phyloP scores from a whole-genome alignment of 2,329 filamentous ascomycete species.

The Monilinia aucupariae region DNA sequence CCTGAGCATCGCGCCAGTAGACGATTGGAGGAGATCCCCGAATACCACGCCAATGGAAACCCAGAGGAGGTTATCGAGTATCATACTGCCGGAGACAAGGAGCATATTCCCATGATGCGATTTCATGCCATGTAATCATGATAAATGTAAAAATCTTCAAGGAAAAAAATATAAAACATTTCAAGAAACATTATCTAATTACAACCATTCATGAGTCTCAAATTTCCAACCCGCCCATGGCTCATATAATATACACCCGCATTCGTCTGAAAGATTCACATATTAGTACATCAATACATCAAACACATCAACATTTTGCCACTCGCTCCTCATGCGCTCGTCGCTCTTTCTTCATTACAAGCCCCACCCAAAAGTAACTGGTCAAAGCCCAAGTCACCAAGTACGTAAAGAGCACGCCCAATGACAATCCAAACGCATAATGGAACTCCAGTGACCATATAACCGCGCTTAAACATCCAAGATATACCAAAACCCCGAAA shows the following conservation, averaged over 20 bases:
- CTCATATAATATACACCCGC: background rate
- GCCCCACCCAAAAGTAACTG: constrained; percentile 20
- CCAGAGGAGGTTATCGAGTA: background rate
- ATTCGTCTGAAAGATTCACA: background rate
- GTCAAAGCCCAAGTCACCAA: constrained; percentile 23
- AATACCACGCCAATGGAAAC: background rate
- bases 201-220: background rate
- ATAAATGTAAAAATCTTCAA: background rate
- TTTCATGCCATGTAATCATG: background rate
- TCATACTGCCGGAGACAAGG: background rate
- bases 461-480: constrained; percentile 24
- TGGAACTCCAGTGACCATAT: constrained; percentile 28
- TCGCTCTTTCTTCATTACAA: constrained; percentile 21
- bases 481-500: constrained; percentile 21
- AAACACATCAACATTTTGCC: constrained; percentile 1
- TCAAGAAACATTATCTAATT: background rate
- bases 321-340: constrained; percentile 15
- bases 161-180: background rate
- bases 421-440: constrained; percentile 24
- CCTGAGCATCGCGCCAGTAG: background rate
- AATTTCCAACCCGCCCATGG: background rate
- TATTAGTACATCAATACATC: background rate
- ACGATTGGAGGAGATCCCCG: background rate
- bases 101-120: constrained; percentile 3
- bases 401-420: constrained; percentile 25